Evolutionary conservation across 2,329 filamentous ascomycete species (phyloP).

Genomic region (Mollisiaceae sp.): DNA sequence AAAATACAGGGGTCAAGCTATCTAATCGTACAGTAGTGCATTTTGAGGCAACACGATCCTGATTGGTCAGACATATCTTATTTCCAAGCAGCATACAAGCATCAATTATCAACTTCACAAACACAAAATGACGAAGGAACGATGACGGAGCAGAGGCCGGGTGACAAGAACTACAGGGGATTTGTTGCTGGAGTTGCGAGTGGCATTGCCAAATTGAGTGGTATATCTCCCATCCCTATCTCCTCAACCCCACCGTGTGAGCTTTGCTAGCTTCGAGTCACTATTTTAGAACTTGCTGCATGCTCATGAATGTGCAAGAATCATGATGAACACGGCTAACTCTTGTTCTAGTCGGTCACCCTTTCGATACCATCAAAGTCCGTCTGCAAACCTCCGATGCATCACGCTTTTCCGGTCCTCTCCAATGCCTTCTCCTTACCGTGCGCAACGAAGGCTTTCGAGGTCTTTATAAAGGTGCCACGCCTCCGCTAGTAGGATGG

Average conservation of each 20-base stretch:
- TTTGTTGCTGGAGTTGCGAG: constrained; percentile 97
- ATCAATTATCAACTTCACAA: neutral
- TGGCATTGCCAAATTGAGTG: constrained; percentile 86
- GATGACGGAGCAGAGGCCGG: constrained; percentile 37
- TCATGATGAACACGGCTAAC: neutral
- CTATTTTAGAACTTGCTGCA: neutral
- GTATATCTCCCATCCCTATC: constrained; percentile 52
- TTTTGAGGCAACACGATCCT: constrained; percentile 1
- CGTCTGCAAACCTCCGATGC: constrained; percentile 85
- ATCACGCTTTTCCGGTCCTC: constrained; percentile 80
- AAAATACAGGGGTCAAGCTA: constrained; percentile 9
- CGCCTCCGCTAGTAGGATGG: constrained; percentile 92
- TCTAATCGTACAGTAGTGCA: constrained; percentile 17
- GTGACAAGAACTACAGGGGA: constrained; percentile 75
- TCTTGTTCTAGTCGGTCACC: constrained; percentile 59
- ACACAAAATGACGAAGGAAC: constrained; percentile 23
- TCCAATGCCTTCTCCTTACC: constrained; percentile 86
- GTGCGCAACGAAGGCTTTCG: constrained; percentile 81
- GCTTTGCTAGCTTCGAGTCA: neutral
- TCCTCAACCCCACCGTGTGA: neutral
- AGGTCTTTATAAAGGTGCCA: constrained; percentile 93
- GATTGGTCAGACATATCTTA: constrained; percentile 15
- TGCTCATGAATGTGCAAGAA: neutral
- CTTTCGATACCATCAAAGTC: constrained; percentile 97
- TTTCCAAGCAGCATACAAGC: constrained; percentile 13